Evolutionary conservation across 2,329 filamentous ascomycete genomes (phyloP).

Genomic region (Aspergillus novoparasiticus): DNA sequence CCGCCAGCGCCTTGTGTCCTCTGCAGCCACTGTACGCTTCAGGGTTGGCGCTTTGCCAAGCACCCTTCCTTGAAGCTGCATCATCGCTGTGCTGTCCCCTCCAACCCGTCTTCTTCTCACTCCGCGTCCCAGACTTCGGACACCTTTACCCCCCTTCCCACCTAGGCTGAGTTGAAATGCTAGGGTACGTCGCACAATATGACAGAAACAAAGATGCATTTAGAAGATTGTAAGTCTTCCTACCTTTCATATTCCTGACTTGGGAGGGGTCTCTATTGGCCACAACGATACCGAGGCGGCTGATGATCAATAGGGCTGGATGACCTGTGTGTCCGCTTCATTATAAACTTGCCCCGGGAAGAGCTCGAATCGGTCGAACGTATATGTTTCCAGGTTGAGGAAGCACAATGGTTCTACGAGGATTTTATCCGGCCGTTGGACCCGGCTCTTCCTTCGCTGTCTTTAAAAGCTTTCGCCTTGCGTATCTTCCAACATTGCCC

Average conservation of each 20-base stretch:
- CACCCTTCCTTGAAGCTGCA: conserved; percentile 32
- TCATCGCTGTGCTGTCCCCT: conserved; percentile 22
- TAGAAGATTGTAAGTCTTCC: conserved; percentile 76
- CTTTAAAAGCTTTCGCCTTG: conserved; percentile 80
- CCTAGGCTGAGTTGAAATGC: conserved; percentile 57
- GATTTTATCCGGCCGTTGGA: conserved; percentile 95
- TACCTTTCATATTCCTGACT: conserved; percentile 1
- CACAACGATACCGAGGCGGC: conserved; percentile 23
- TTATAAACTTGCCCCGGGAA: conserved; percentile 91
- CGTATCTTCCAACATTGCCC: conserved; percentile 94
- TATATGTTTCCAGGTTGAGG: conserved; percentile 98
- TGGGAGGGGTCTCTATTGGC: not conserved
- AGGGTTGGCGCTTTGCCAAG: conserved; percentile 30
- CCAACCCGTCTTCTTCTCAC: conserved; percentile 18
- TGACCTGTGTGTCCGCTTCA: conserved; percentile 96
- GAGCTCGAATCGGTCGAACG: conserved; percentile 87
- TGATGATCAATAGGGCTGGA: conserved; percentile 71
- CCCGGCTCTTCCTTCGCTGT: conserved; percentile 80
- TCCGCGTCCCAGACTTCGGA: conserved; percentile 24
- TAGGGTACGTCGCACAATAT: conserved; percentile 63
- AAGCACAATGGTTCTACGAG: conserved; percentile 99
- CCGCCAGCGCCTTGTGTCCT: conserved; percentile 3
- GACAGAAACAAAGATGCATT: conserved; percentile 76
- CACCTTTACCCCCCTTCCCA: conserved; percentile 22
- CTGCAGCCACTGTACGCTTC: conserved; percentile 20